Evolutionary conservation across 108 stramenopile genomes (phyloP).

Genomic region (Skeletonema costatum): DNA sequence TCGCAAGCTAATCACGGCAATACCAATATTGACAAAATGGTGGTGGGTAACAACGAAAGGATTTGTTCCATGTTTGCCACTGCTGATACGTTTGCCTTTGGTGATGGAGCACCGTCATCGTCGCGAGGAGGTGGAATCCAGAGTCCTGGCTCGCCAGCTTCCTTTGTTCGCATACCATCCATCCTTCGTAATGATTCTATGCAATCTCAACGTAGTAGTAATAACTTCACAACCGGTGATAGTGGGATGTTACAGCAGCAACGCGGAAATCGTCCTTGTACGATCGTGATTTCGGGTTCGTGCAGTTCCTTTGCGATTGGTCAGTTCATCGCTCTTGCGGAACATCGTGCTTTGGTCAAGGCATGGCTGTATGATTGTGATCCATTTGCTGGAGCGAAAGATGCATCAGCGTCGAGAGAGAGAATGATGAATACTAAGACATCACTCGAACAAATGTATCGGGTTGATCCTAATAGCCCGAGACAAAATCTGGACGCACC

Average conservation of each 20-base stretch:
- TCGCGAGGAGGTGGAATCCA: background rate
- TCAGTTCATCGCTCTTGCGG: slow-evolving; percentile 79
- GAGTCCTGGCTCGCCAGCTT: slow-evolving; percentile 42
- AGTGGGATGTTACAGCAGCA: slow-evolving; percentile 1
- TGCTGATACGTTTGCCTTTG: slow-evolving; percentile 80
- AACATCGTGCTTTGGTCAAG: slow-evolving; percentile 79
- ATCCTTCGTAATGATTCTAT: slow-evolving; percentile 35
- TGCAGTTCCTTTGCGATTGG: slow-evolving; percentile 86
- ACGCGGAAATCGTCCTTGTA: slow-evolving; percentile 74
- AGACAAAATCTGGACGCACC: slow-evolving; percentile 9
- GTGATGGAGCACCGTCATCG: background rate
- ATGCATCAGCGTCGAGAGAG: slow-evolving; percentile 31
- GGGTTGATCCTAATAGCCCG: background rate
- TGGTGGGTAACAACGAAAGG: slow-evolving; percentile 42
- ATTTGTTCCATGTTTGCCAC: slow-evolving; percentile 76
- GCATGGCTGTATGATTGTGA: slow-evolving; percentile 76
- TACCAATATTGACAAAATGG: background rate
- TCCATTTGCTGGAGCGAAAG: slow-evolving; percentile 58
- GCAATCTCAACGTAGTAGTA: slow-evolving; percentile 22
- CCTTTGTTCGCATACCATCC: slow-evolving; percentile 42
- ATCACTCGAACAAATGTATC: slow-evolving; percentile 51
- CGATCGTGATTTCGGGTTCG: slow-evolving; percentile 65
- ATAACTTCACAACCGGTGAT: background rate
- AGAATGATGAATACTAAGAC: slow-evolving; percentile 53
- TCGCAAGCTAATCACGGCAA: background rate